Percentiles rank a stretch among this genome's conserved stretches.
phyloP scores from a whole-genome alignment of 352 stramenopile genomes.

The Globisporangium barbulae region DNA sequence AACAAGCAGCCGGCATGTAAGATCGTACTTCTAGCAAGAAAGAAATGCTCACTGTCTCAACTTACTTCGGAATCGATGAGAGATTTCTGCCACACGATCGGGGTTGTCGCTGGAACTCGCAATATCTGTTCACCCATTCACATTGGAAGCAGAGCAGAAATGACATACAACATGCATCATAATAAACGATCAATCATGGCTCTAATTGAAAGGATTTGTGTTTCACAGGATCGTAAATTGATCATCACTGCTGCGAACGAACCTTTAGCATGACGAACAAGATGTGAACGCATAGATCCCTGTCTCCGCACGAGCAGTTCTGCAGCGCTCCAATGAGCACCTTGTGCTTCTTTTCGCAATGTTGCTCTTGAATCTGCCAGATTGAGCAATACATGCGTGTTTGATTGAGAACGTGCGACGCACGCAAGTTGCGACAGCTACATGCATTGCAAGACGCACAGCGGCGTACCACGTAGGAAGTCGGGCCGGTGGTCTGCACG shows the following conservation, averaged over 20 bases:
- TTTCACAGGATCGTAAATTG: not conserved
- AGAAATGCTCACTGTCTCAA: no score
- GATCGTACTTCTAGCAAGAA: no score
- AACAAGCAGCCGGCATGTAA: not conserved
- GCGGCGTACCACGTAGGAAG: constrained; percentile 59
- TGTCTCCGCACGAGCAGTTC: constrained; percentile 67
- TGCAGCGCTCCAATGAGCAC: constrained; percentile 75
- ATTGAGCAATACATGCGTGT: not conserved
- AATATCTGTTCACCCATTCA: constrained; percentile 34
- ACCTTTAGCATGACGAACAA: constrained; percentile 88
- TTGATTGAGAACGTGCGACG: not conserved
- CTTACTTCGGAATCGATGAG: constrained; percentile 77
- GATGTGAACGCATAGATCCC: constrained; percentile 80
- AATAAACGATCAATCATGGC: not conserved
- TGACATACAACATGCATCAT: not conserved
- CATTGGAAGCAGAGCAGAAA: not conserved
- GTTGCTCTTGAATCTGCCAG: constrained; percentile 68
- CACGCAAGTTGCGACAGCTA: not conserved
- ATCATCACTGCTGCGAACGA: not conserved
- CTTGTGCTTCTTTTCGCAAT: constrained; percentile 67
- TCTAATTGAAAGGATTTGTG: not conserved
- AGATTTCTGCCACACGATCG: constrained; percentile 84
- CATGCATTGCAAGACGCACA: not conserved
- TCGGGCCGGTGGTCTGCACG: constrained; percentile 72
- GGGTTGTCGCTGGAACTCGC: constrained; percentile 57